These are phyloP conservation scores for Amanita muscaria DNA, from an alignment of 768 basidiomycete species.

Conservation along the genomic window DNA sequence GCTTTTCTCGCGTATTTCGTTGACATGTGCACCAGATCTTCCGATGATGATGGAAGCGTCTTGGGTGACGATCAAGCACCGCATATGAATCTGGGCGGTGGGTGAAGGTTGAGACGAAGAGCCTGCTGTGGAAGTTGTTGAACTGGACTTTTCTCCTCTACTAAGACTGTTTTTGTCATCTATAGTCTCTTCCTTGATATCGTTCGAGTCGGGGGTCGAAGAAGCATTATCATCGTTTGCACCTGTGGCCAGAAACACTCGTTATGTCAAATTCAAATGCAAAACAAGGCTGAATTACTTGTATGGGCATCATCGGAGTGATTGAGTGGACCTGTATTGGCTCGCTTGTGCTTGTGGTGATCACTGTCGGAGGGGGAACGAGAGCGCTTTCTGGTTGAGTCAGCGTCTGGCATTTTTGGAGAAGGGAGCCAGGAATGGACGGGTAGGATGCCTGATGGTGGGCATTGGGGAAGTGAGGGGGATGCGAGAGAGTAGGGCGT, in stretches of 20 bases:
- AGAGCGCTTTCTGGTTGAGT: slow-evolving; percentile 77
- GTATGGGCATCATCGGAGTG: slow-evolving; percentile 53
- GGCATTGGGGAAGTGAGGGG: slow-evolving; percentile 51
- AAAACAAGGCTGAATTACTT: slow-evolving; percentile 37
- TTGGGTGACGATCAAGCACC: slow-evolving; percentile 96
- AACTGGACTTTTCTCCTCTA: slow-evolving; percentile 30
- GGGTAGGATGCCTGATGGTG: slow-evolving; percentile 44
- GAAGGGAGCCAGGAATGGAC: slow-evolving; percentile 29
- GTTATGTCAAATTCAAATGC: slow-evolving; percentile 60
- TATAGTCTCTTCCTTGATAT: slow-evolving; percentile 32
- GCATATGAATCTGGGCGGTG: slow-evolving; percentile 89
- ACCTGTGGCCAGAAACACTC: slow-evolving; percentile 38
- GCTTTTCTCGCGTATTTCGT: slow-evolving; percentile 97
- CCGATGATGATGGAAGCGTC: slow-evolving; percentile 99
- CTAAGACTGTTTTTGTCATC: slow-evolving; percentile 27
- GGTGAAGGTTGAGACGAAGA: slow-evolving; percentile 47
- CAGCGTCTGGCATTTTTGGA: slow-evolving; percentile 81
- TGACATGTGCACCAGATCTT: slow-evolving; percentile 90
- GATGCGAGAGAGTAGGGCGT: slow-evolving; percentile 43
- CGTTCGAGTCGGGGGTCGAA: slow-evolving; percentile 40
- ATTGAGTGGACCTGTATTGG: slow-evolving; percentile 67
- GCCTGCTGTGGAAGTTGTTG: slow-evolving; percentile 41
- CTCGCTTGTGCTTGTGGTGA: slow-evolving; percentile 74
- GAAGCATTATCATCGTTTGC: slow-evolving; percentile 51
- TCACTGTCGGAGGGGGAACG: slow-evolving; percentile 80